A percentile compares a stretch with the other conserved stretches of the same genome.
Evolutionary conservation across 2,329 filamentous ascomycete species (phyloP).

Genomic region (Aurifilum marmelostoma): DNA sequence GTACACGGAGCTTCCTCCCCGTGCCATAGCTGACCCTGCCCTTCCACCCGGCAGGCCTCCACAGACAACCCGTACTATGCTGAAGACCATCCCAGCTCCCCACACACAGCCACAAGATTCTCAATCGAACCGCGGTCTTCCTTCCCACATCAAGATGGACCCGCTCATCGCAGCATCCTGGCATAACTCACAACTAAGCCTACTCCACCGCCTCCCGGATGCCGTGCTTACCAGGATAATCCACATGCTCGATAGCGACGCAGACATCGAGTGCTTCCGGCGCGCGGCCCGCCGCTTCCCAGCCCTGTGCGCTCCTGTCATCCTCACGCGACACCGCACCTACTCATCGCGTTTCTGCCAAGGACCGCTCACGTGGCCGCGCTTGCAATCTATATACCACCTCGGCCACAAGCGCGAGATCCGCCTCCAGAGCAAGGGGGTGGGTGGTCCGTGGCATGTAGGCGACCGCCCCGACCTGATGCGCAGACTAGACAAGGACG

Average conservation of each 20-base stretch:
- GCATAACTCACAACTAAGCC: conserved; percentile 2
- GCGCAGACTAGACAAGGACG: background rate
- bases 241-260: conserved; percentile 9
- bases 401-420: background rate
- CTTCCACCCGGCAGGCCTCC: background rate
- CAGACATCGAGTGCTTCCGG: conserved; percentile 17
- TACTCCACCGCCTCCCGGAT: conserved; percentile 9
- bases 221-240: background rate
- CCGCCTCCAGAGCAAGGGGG: background rate
- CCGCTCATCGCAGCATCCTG: conserved; percentile 3
- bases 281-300: conserved; percentile 10
- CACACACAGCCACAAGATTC: too few species aligned
- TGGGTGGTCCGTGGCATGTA: background rate
- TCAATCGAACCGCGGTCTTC: too few species aligned
- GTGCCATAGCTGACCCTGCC: background rate
- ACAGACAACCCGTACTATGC: too few species aligned
- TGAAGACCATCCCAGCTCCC: too few species aligned
- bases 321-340: background rate
- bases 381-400: background rate
- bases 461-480: background rate
- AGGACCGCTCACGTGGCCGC: background rate
- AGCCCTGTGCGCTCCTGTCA: background rate
- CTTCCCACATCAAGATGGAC: background rate
- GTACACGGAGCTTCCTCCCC: background rate
- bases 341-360: too few species aligned